These are phyloP conservation scores for Rhynchospora pubera DNA, from an alignment of 176 grass and related monocot genomes.

Conservation along the genomic window DNA sequence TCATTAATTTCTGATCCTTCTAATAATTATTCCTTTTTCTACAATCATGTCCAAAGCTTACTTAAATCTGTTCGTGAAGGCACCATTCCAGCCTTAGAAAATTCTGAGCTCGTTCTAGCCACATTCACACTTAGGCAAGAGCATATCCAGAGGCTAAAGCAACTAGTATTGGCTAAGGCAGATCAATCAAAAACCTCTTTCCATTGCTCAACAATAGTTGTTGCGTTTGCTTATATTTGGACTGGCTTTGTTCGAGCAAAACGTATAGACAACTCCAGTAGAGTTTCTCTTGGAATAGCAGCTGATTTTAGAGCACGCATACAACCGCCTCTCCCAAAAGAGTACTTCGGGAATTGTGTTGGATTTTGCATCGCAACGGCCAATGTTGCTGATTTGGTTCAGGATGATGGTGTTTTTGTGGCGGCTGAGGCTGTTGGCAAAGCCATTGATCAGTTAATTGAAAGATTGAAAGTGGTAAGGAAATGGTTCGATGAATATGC, in stretches of 20 bases:
- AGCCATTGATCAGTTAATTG: background rate
- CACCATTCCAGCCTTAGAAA: background rate
- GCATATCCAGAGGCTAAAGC: conserved; percentile 14
- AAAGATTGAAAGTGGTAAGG: background rate
- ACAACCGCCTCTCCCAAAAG: conserved; percentile 21
- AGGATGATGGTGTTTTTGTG: background rate
- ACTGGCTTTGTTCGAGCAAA: conserved; percentile 25
- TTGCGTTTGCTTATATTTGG: conserved; percentile 34
- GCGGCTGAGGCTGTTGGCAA: conserved; percentile 22
- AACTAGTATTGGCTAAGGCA: background rate
- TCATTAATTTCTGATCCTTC: conserved; percentile 21
- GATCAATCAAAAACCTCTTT: conserved; percentile 4
- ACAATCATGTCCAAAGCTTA: background rate
- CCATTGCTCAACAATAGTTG: conserved; percentile 38
- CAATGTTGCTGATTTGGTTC: background rate
- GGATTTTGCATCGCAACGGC: background rate
- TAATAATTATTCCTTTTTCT: conserved; percentile 1
- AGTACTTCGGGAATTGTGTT: conserved; percentile 60
- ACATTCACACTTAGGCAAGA: conserved; percentile 22
- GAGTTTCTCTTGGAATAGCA: conserved; percentile 1
- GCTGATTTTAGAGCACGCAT: conserved; percentile 28
- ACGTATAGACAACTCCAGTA: background rate
- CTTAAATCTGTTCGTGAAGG: background rate
- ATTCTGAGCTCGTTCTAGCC: background rate
- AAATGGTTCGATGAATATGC: background rate